Evolutionary conservation across 805 yeast species (phyloP), one percentile per base, ranked within the genome.

Genomic region (Kazachstania taianensis): DNA sequence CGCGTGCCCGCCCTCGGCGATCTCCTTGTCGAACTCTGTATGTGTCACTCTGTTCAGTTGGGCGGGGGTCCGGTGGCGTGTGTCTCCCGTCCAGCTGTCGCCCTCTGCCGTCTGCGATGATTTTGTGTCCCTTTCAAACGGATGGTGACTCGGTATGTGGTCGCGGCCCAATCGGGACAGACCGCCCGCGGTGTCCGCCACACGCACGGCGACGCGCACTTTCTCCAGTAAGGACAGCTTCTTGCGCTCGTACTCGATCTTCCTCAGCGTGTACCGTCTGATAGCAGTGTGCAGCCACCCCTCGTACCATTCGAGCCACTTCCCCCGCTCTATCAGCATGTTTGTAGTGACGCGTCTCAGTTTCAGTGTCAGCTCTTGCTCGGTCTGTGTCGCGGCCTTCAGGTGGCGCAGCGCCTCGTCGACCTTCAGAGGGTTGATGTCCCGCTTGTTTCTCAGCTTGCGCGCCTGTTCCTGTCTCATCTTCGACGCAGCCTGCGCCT

Each of bases 201-300:
- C 68, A 37, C 94, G 67, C 8, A 83, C 78, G 44, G 81, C 92
- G 3, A 72, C 61, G 40, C 89, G 71, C 40, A 74, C 75, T 45
- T 69, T 72, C 51, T 78, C 94, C 63, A 94, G 67, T 26, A 80
- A 69, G 38, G 75, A 70, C 35, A 92, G 66, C 33, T 81, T 77
- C 48, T 83, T 78, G 30, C 97, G 71, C 61, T 87, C 96, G 45
- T 78, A 82, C 41, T 85, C 94, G 30, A 92, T 86, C 48, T 76
- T 76, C 43, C 76, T 74, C 43, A 81, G 61, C 0, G 85, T 73
- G 43, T 70, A 75, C 30, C 66, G 70, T 40, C 75, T 75, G 32
- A 89, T 62, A 17, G 73, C 60, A 15, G 58, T 57, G 40, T 67
- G 68, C 26, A 85, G 50, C 50, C 72, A 75, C 3, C 50, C 39